A percentile compares a stretch with the other conserved stretches of the same genome.
Evolutionary conservation across 805 yeast genomes (phyloP).

Genomic region (Candida multigemmis): DNA sequence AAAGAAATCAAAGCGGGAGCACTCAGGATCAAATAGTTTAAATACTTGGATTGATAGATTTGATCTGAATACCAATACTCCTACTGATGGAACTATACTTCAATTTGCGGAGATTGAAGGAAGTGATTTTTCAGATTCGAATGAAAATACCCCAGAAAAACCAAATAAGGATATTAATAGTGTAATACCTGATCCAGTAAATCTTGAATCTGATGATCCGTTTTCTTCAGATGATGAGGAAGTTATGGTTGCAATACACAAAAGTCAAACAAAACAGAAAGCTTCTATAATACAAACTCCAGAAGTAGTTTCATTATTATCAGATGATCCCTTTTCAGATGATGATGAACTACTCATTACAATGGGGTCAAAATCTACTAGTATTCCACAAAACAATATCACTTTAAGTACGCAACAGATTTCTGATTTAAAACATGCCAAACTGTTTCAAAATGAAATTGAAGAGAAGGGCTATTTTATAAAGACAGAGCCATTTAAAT

Average conservation of each 20-base stretch:
- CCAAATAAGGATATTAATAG: no score
- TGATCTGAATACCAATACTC: no score
- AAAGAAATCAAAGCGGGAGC: constrained; percentile 1
- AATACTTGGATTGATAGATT: constrained; percentile 23
- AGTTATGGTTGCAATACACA: constrained; percentile 6
- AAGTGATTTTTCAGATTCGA: no score
- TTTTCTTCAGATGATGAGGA: constrained; percentile 21
- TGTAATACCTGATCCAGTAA: no score
- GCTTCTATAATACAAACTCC: background rate
- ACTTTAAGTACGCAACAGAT: no score
- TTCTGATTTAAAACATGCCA: background rate
- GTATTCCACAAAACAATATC: no score
- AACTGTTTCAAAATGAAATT: constrained; percentile 6
- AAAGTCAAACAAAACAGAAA: no score
- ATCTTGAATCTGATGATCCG: constrained; percentile 15
- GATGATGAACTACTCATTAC: constrained; percentile 8
- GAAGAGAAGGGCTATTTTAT: constrained; percentile 1
- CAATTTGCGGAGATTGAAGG: no score
- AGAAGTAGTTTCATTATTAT: background rate
- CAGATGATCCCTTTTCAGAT: constrained; percentile 12
- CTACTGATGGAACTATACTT: no score
- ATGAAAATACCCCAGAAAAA: no score
- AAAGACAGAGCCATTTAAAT: constrained; percentile 13
- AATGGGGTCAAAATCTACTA: no score
- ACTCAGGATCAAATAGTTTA: constrained; percentile 6